Conservation (phyloP, 2,329 filamentous ascomycete genomes). For the Fusarium sororula region DNA sequence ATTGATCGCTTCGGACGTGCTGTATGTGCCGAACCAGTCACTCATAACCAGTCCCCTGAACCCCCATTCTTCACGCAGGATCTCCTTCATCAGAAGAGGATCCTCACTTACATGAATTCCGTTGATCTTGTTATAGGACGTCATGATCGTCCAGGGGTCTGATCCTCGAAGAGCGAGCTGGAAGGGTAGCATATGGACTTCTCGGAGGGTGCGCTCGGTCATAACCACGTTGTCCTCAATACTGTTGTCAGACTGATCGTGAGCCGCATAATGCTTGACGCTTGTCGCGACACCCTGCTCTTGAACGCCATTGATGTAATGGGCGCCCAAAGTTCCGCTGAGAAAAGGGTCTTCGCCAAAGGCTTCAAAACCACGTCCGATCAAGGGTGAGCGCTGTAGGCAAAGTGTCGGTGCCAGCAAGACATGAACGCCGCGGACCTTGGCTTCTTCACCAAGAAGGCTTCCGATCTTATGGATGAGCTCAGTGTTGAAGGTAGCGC, state of each 20-base stretch:
- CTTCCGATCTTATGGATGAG: constrained; percentile 66
- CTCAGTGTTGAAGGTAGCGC: constrained; percentile 69
- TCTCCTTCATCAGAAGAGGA: constrained; percentile 34
- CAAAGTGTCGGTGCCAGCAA: constrained; percentile 54
- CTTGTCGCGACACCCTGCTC: constrained; percentile 50
- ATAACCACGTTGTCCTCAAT: constrained; percentile 36
- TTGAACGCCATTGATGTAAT: constrained; percentile 50
- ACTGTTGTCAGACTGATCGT: constrained; percentile 47
- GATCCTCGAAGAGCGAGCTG: constrained; percentile 50
- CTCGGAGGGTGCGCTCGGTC: constrained; percentile 34
- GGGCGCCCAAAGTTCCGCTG: constrained; percentile 48
- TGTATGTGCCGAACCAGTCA: constrained; percentile 50
- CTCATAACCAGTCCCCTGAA: constrained; percentile 34
- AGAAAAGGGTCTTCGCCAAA: constrained; percentile 54
- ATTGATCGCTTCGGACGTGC: constrained; percentile 43
- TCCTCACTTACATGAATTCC: constrained; percentile 45
- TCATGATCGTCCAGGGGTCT: constrained; percentile 50
- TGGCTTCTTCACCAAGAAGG: constrained; percentile 62
- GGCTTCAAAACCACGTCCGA: constrained; percentile 54
- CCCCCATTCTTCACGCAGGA: constrained; percentile 44
- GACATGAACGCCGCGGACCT: constrained; percentile 72
- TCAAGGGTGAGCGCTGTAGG: constrained; percentile 53
- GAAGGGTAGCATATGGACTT: constrained; percentile 48
- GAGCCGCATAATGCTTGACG: constrained; percentile 55
- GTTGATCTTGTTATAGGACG: constrained; percentile 50